phyloP scores from a whole-genome alignment of 257 asterid species.

The Echites panduratus region DNA sequence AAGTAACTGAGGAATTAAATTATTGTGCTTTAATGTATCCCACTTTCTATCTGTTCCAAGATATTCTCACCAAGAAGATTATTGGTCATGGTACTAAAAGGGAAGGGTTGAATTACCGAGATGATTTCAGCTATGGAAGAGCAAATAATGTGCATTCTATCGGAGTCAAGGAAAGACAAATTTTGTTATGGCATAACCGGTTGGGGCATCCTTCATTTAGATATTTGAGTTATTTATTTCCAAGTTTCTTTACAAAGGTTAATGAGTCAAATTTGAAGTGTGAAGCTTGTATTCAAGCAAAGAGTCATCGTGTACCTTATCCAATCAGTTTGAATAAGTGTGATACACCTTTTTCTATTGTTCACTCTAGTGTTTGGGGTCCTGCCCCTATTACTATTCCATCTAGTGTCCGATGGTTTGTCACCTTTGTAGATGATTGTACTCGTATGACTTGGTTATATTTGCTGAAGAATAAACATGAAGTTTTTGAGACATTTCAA shows the following conservation, averaged over 20 bases:
- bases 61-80: slow-evolving; percentile 15
- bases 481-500: not conserved
- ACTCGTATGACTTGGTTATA: slow-evolving; percentile 5
- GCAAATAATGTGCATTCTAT: not conserved
- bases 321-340: not conserved
- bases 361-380: slow-evolving; percentile 8
- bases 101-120: slow-evolving; percentile 4
- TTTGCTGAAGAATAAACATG: not conserved
- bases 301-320: not conserved
- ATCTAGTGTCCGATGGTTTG: not conserved
- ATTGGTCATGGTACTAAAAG: slow-evolving; percentile 11
- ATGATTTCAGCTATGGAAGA: not conserved
- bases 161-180: too few species aligned
- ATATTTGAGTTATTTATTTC: not conserved
- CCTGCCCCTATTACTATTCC: not conserved
- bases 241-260: not conserved
- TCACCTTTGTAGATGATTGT: slow-evolving; percentile 10
- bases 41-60: not conserved
- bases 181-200: too few species aligned
- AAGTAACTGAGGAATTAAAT: not conserved
- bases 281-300: slow-evolving; percentile 1
- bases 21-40: not conserved
- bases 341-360: too few species aligned
- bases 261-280: not conserved
- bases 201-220: too few species aligned